Evolutionary conservation across 202 grass and related monocot genomes (phyloP).

Genomic region (Eragrostis tef): DNA sequence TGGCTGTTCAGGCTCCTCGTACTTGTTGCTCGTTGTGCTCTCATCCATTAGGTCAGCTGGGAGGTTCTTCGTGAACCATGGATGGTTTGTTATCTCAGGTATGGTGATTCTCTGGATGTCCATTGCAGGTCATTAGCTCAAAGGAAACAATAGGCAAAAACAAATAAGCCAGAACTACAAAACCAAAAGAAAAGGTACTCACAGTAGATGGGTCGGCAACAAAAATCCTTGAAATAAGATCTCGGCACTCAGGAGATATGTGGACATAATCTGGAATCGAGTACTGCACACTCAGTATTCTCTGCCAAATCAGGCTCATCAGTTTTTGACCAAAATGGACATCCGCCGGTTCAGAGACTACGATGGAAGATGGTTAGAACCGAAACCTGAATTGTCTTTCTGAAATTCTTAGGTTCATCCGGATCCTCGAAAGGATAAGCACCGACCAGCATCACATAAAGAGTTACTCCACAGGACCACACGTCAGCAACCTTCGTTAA

Average conservation of each 20-base stretch:
- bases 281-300: slow-evolving; percentile 92
- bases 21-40: slow-evolving; percentile 67
- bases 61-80: slow-evolving; percentile 90
- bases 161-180: not conserved
- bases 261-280: slow-evolving; percentile 98
- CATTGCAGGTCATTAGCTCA: not conserved
- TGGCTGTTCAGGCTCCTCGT: slow-evolving; percentile 82
- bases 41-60: slow-evolving; percentile 81
- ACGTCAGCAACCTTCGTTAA: slow-evolving; percentile 76
- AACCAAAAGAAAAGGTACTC: slow-evolving; percentile 25
- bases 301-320: slow-evolving; percentile 53
- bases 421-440: slow-evolving; percentile 94
- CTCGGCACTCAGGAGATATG: slow-evolving; percentile 76
- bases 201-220: slow-evolving; percentile 79
- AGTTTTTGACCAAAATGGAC: not conserved
- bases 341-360: not conserved
- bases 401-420: slow-evolving; percentile 85
- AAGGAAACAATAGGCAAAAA: slow-evolving; percentile 14
- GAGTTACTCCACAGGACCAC: slow-evolving; percentile 86
- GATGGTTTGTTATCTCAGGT: slow-evolving; percentile 79
- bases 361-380: not conserved
- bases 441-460: slow-evolving; percentile 91
- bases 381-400: slow-evolving; percentile 86
- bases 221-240: slow-evolving; percentile 91
- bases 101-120: slow-evolving; percentile 82